phyloP scores from a whole-genome alignment of 192 early-diverging fungal species.

The Coemansia interrupta region DNA sequence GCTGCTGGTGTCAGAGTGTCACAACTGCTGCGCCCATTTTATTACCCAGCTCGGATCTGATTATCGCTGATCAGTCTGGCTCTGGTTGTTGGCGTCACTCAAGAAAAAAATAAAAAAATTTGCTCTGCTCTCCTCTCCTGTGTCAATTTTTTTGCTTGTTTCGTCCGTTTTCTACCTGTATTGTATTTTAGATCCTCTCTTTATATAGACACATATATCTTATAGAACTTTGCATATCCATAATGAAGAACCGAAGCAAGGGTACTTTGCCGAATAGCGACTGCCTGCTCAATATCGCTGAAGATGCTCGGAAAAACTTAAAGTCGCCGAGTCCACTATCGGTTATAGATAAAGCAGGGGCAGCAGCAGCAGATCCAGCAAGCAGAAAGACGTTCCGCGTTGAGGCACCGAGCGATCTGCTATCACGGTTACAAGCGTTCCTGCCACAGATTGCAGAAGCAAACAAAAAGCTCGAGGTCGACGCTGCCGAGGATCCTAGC shows the following conservation, averaged over 20 bases:
- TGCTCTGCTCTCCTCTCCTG: background rate
- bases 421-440: slow-evolving; percentile 41
- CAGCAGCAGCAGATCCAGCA: background rate
- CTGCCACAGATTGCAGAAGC: slow-evolving; percentile 50
- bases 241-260: background rate
- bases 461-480: slow-evolving; percentile 34
- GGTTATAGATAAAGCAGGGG: background rate
- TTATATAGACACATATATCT: background rate
- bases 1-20: background rate
- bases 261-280: background rate
- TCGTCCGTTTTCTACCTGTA: background rate
- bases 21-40: too few species aligned
- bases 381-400: slow-evolving; percentile 38
- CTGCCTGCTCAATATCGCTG: slow-evolving; percentile 1
- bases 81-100: too few species aligned
- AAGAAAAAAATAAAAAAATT: too few species aligned
- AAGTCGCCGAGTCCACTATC: background rate
- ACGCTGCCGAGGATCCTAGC: slow-evolving; percentile 25
- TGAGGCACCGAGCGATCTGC: slow-evolving; percentile 37
- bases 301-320: background rate
- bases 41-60: too few species aligned
- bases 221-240: background rate
- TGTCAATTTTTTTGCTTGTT: background rate
- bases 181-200: background rate
- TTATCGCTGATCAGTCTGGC: too few species aligned